phyloP scores from a whole-genome alignment of 768 basidiomycete species.

The Lepiota brunneoincarnata region DNA sequence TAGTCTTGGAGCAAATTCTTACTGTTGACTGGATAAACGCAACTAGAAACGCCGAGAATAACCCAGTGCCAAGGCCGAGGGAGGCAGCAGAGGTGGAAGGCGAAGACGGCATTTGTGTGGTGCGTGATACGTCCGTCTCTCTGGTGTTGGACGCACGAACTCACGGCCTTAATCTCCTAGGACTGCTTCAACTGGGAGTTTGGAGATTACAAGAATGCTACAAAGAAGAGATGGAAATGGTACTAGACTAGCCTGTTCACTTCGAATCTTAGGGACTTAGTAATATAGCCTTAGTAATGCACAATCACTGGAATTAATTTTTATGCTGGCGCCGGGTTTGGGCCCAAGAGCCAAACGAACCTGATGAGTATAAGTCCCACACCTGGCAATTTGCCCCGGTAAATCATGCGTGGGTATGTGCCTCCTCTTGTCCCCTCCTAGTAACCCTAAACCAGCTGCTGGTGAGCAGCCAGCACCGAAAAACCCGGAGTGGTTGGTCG shows the following conservation, averaged over 20 bases:
- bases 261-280: too few relatives aligned
- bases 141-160: not conserved
- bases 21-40: slow-evolving; percentile 13
- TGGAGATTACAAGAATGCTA: slow-evolving; percentile 34
- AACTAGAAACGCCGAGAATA: slow-evolving; percentile 23
- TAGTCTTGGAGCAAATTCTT: slow-evolving; percentile 53
- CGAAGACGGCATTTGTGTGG: slow-evolving; percentile 54
- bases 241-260: not conserved
- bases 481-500: too few relatives aligned
- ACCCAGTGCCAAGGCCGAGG: slow-evolving; percentile 10
- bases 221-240: slow-evolving; percentile 9
- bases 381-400: too few relatives aligned
- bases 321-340: too few relatives aligned
- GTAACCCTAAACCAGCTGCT: too few relatives aligned
- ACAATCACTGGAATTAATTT: too few relatives aligned
- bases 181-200: slow-evolving; percentile 78
- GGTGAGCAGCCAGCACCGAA: too few relatives aligned
- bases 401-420: too few relatives aligned
- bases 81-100: slow-evolving; percentile 44
- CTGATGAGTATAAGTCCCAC: too few relatives aligned
- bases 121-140: slow-evolving; percentile 51
- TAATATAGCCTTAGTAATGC: too few relatives aligned
- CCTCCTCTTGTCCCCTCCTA: too few relatives aligned
- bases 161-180: slow-evolving; percentile 28
- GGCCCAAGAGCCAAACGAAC: too few relatives aligned